phyloP scores from a whole-genome alignment of 768 basidiomycete species.

The Mrakia frigida region DNA sequence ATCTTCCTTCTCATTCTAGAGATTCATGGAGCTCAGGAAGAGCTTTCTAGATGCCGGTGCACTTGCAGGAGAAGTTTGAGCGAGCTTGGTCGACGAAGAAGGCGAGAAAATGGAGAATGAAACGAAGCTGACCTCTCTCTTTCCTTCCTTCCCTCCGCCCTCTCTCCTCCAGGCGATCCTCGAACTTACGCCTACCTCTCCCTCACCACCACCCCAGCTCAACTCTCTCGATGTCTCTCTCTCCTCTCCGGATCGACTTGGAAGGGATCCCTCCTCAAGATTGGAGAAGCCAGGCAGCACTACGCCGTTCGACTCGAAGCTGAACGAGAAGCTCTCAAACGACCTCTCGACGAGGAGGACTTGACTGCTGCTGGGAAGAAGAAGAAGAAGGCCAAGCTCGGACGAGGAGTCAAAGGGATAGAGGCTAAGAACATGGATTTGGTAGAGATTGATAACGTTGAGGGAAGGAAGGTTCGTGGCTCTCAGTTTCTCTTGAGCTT shows the following conservation, averaged over 20 bases:
- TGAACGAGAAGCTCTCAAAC: conserved; percentile 22
- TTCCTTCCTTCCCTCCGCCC: background rate
- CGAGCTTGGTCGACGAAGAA: background rate
- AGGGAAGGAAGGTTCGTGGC: conserved; percentile 25
- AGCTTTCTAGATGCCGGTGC: background rate
- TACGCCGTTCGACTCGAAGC: conserved; percentile 15
- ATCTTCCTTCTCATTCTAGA: background rate
- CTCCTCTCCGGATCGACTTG: conserved; percentile 31
- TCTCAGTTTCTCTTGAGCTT: background rate
- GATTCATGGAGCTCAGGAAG: background rate
- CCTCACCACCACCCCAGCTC: conserved; percentile 20
- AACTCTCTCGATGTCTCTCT: conserved; percentile 23
- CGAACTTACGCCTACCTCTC: conserved; percentile 30
- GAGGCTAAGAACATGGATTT: conserved; percentile 30
- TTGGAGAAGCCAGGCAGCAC: conserved; percentile 27
- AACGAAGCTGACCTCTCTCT: background rate
- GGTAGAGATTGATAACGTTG: conserved; percentile 2
- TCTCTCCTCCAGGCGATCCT: conserved; percentile 21
- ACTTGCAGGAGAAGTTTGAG: background rate
- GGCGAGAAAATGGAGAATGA: background rate
- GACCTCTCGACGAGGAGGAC: conserved; percentile 11
- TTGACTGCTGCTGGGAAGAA: background rate
- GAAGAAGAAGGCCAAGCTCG: conserved; percentile 23
- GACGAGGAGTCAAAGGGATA: conserved; percentile 28
- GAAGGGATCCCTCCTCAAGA: conserved; percentile 27